Conservation (phyloP, 345 rosid species). For the Carallia brachiata region DNA sequence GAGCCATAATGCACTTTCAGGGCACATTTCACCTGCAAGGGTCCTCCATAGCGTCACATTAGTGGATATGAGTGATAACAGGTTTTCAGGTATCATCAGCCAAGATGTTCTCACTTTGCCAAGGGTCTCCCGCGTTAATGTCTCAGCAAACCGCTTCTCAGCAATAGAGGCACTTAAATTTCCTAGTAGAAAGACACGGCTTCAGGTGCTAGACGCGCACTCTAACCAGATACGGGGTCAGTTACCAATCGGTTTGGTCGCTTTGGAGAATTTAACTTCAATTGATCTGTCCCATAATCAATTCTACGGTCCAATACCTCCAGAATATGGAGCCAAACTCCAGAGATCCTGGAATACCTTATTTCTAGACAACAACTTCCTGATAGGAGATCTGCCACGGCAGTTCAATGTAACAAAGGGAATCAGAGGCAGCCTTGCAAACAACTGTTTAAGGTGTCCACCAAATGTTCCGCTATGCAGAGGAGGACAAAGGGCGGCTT, state of each 20-base stretch:
- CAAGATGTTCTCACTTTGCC: constrained; percentile 34
- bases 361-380: constrained; percentile 36
- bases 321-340: constrained; percentile 36
- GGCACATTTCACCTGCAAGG: background rate
- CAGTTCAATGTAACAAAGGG: constrained; percentile 29
- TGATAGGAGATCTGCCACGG: constrained; percentile 42
- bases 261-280: constrained; percentile 25
- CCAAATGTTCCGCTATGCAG: constrained; percentile 35
- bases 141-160: constrained; percentile 46
- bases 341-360: constrained; percentile 41
- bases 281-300: constrained; percentile 45
- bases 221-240: constrained; percentile 43
- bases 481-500: constrained; percentile 43
- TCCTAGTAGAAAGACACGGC: constrained; percentile 27
- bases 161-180: constrained; percentile 22
- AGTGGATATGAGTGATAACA: background rate
- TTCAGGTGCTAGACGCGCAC: constrained; percentile 45
- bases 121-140: constrained; percentile 29
- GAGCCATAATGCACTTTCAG: background rate
- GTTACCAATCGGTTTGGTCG: constrained; percentile 42
- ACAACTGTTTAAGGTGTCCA: constrained; percentile 47
- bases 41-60: background rate
- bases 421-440: constrained; percentile 50
- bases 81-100: background rate
- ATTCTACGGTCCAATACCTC: constrained; percentile 43